Percentiles rank a stretch among this genome's conserved stretches.
phyloP scores from a whole-genome alignment of 768 basidiomycete genomes.

The Strobilomyces dryophilus region DNA sequence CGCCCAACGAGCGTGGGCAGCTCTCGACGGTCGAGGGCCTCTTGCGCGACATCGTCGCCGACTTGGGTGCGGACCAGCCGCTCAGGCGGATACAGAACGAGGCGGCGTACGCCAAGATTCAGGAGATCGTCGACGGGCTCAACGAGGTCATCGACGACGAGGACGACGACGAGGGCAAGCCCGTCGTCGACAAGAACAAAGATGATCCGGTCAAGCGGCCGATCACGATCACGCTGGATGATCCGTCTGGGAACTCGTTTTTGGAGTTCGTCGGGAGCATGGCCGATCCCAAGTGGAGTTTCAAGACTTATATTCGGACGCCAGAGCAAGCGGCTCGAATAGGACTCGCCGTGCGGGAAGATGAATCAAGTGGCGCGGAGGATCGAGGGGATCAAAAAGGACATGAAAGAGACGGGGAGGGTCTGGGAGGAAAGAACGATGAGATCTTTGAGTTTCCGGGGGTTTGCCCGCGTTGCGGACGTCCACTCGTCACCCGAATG shows the following conservation, averaged over 20 bases:
- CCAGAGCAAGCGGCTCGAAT: slow-evolving; percentile 75
- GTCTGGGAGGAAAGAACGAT: slow-evolving; percentile 53
- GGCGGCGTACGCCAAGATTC: slow-evolving; percentile 66
- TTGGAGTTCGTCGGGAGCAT: slow-evolving; percentile 85
- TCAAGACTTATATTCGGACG: slow-evolving; percentile 77
- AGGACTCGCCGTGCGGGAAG: slow-evolving; percentile 61
- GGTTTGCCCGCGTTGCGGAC: slow-evolving; percentile 84
- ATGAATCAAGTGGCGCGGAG: slow-evolving; percentile 19
- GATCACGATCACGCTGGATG: slow-evolving; percentile 85
- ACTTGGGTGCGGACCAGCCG: slow-evolving; percentile 80
- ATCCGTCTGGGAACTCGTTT: slow-evolving; percentile 96
- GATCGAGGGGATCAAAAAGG: slow-evolving; percentile 4
- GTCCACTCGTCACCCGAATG: slow-evolving; percentile 82
- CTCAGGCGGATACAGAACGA: slow-evolving; percentile 78
- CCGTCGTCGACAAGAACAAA: slow-evolving; percentile 31
- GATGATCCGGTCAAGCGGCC: slow-evolving; percentile 55
- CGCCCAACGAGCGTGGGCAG: slow-evolving; percentile 75
- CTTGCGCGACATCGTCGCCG: slow-evolving; percentile 73
- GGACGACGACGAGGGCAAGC: slow-evolving; percentile 38
- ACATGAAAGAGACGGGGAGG: slow-evolving; percentile 14
- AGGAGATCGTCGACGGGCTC: slow-evolving; percentile 65
- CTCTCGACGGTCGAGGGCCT: slow-evolving; percentile 97
- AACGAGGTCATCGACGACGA: slow-evolving; percentile 60
- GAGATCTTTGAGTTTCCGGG: slow-evolving; percentile 90
- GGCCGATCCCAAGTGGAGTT: slow-evolving; percentile 90